Evolutionary conservation across 345 rosid genomes (phyloP), one percentile per base, ranked within the genome.

Genomic region (Pseudoturritis turrita): DNA sequence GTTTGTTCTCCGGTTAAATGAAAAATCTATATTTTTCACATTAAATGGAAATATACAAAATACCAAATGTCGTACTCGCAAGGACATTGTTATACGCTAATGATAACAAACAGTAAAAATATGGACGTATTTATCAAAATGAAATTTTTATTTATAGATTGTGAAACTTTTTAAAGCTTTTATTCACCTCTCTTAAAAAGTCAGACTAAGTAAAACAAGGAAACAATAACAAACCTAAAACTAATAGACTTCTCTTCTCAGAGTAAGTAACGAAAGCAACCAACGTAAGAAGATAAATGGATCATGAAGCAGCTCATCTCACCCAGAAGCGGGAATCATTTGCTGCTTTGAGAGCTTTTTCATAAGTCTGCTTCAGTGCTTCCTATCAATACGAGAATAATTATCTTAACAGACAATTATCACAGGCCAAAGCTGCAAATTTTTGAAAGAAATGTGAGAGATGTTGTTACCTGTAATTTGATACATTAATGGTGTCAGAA

Each of bases 341-440:
- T 31, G 99, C 97, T 45, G 96, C 96, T 83, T 91, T 95, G 37
- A 88, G 86, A 66, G 91, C 93, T 83, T 90, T 83, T 68, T 87
- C 88, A 77, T 87, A 91, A 63, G 85, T 89, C 79, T 95, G 99
- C 75, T 88, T 95, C 89, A 95, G 85, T 65, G 99, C 96, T 71
- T 95, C 97, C 97, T 91, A 84, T 71, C 78, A 78, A 63, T 44
- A 68, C 40, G 75, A 71, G 51, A 21, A 46, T 9, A 46, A 64
- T 13, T 49, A 31, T 40, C 53, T 55, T 29, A 50, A 43, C 4
- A 35, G 44, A 25, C 22, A 18, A 26, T 15, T 43, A 29, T 47
- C 23, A 60, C 33, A 43, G 41, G 43, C 31, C 55, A 53, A 43
- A 60, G 26, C 49, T 59, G 39, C 26, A 5, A 49, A 6, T 1